Percentiles rank a stretch among this genome's conserved stretches.
Conservation (phyloP, 2,329 filamentous ascomycete genomes). For the Penicillium vulpinum region DNA sequence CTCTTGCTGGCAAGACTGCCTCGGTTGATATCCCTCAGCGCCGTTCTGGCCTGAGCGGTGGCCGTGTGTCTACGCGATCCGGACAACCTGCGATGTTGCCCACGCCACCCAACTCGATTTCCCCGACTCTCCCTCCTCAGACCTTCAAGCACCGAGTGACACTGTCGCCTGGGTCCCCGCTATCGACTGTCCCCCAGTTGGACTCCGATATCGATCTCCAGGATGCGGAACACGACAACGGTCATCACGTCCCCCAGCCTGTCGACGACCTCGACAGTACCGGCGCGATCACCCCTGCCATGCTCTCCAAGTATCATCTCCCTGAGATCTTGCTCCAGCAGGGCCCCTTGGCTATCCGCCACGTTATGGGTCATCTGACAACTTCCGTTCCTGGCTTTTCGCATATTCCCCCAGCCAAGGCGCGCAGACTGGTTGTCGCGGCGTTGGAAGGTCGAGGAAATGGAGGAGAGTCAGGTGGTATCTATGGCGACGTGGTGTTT, state of each 20-base stretch:
- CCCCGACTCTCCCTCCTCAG: slow-evolving; percentile 79
- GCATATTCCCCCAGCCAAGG: slow-evolving; percentile 83
- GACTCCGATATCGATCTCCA: slow-evolving; percentile 88
- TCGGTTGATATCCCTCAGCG: slow-evolving; percentile 52
- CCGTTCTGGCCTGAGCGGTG: slow-evolving; percentile 35
- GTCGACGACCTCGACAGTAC: slow-evolving; percentile 63
- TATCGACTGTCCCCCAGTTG: slow-evolving; percentile 54
- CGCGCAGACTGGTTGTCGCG: slow-evolving; percentile 85
- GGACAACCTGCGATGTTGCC: slow-evolving; percentile 58
- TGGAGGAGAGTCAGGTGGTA: slow-evolving; percentile 54
- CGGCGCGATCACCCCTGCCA: slow-evolving; percentile 77
- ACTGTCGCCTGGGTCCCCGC: slow-evolving; percentile 40
- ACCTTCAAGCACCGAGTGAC: slow-evolving; percentile 66
- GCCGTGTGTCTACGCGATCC: slow-evolving; percentile 34
- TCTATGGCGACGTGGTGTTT: slow-evolving; percentile 63
- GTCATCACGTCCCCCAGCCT: slow-evolving; percentile 43
- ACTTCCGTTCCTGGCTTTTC: slow-evolving; percentile 92
- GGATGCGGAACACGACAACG: slow-evolving; percentile 59
- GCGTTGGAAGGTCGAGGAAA: slow-evolving; percentile 78
- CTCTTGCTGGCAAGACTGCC: slow-evolving; percentile 52
- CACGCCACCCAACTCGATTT: slow-evolving; percentile 94
- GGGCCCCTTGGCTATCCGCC: slow-evolving; percentile 87
- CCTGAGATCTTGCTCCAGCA: slow-evolving; percentile 87
- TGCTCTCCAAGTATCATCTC: slow-evolving; percentile 87
- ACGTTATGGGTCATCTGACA: slow-evolving; percentile 92